These are phyloP conservation scores for Suillus luteus DNA, from an alignment of 768 basidiomycete genomes.

Conservation along the genomic window DNA sequence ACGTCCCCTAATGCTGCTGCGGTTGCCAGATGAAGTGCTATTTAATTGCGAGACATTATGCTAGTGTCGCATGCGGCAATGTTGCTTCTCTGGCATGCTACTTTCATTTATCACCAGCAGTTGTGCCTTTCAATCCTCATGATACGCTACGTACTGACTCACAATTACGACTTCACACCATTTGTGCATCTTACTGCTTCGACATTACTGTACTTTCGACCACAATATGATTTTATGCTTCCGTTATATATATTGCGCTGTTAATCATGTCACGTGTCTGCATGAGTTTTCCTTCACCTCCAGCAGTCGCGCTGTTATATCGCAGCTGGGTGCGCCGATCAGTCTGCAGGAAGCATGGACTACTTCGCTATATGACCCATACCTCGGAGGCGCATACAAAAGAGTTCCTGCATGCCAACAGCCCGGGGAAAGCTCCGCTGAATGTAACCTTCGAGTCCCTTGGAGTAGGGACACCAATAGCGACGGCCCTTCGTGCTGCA, in stretches of 20 bases:
- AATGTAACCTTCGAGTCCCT: slow-evolving; percentile 47
- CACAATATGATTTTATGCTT: slow-evolving; percentile 4
- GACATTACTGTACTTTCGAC: slow-evolving; percentile 10
- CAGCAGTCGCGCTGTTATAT: slow-evolving; percentile 8
- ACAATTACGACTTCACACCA: slow-evolving; percentile 9
- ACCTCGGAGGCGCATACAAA: slow-evolving; percentile 26
- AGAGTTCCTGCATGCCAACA: background rate
- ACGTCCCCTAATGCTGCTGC: slow-evolving; percentile 13
- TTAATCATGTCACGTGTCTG: slow-evolving; percentile 20
- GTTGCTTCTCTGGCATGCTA: slow-evolving; percentile 13
- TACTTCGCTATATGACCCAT: slow-evolving; percentile 29
- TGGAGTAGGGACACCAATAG: slow-evolving; percentile 53
- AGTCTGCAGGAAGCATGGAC: slow-evolving; percentile 22
- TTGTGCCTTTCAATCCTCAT: slow-evolving; percentile 32
- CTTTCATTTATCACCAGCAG: slow-evolving; percentile 14
- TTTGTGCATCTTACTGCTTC: slow-evolving; percentile 17
- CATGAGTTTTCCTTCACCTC: slow-evolving; percentile 29
- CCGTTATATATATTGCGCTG: background rate
- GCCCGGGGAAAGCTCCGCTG: slow-evolving; percentile 4
- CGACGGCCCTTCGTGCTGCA: slow-evolving; percentile 51
- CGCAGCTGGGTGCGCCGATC: slow-evolving; percentile 17
- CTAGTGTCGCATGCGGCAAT: slow-evolving; percentile 12
- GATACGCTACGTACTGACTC: slow-evolving; percentile 12
- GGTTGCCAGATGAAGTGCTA: slow-evolving; percentile 14
- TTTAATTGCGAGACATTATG: slow-evolving; percentile 13